A percentile compares a stretch with the other conserved stretches of the same genome.
Conservation (phyloP, 2,329 filamentous ascomycete species). For the Alternaria sp. region DNA sequence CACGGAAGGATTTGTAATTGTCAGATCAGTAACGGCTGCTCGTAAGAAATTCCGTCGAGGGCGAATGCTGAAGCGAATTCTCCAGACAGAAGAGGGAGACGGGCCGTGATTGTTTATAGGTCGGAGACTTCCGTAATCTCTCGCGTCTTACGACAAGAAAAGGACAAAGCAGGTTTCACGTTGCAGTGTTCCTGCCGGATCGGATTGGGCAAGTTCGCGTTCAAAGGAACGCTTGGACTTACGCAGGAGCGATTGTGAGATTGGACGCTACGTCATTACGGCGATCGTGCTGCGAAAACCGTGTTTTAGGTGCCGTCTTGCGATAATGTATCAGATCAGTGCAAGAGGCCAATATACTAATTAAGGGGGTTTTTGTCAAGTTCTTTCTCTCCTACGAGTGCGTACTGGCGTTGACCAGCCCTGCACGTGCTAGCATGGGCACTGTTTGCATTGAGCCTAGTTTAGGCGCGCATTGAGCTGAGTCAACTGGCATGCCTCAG, state of each 20-base stretch:
- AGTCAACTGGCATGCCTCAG: not conserved
- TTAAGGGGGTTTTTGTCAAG: not conserved
- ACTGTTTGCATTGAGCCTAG: not conserved
- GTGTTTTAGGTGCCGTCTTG: not conserved
- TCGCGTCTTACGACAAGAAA: constrained; percentile 5
- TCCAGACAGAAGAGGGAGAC: too few relatives aligned
- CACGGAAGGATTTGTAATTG: not conserved
- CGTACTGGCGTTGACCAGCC: not conserved
- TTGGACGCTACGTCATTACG: constrained; percentile 17
- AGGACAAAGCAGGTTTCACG: constrained; percentile 11
- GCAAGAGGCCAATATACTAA: not conserved
- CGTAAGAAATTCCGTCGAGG: not conserved
- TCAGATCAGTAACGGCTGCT: too few relatives aligned
- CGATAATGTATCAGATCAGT: not conserved
- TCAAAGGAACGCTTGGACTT: constrained; percentile 5
- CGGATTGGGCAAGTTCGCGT: constrained; percentile 8
- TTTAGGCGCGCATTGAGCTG: not conserved
- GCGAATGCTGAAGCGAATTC: not conserved
- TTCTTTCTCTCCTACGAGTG: not conserved
- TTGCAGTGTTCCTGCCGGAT: not conserved
- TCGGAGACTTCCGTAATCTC: not conserved
- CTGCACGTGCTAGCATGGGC: not conserved
- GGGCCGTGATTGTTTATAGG: too few relatives aligned
- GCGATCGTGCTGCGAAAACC: constrained; percentile 6
- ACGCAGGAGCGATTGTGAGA: constrained; percentile 1